Base-by-base conservation (phyloP, 1,284 basidiomycete genomes). In the Thelephora terrestris region DNA sequence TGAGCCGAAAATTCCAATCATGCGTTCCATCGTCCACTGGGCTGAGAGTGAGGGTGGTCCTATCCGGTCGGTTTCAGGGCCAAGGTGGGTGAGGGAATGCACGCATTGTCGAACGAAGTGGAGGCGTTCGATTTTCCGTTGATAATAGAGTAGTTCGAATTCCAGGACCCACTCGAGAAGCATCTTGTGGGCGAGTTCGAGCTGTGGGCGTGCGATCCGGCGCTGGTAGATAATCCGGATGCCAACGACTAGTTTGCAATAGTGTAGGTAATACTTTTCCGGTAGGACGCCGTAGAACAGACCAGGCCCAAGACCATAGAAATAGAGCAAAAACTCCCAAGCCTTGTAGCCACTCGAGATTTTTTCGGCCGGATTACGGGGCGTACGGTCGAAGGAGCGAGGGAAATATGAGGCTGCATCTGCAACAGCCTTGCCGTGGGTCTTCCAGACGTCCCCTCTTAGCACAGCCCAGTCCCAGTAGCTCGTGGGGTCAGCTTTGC, bases 381-480 rank as follows among this genome's bases (percentile, higher is more conserved):
- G 63, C 2, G 61, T 57, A 4, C 55, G 55, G 23, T 60, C 61
- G 49, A 61, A 63, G 0, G 57, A 62, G 0, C 57, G 56, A 7
- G 63, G 63, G 2, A 64, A 53, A 43, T 57, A 59, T 1, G 23
- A 49, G 0, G 47, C 47, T 2, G 51, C 44, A 24, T 9, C 44
- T 1, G 50, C 60, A 27, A 64, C 57, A 2, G 29, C 36, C 12
- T 38, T 9, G 2, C 61, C 70, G 54, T 73, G 70, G 4, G 23
- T 36, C n/a, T 54, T 57, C 71, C 71, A 72, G 0, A 47, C 37
- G 0, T 61, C 52, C 5, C 58, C 61, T 0, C 18, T 49, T 0
- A 73, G 52, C 5, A 61, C 53, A 0, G 53, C 62, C 66, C 66
- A 74, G 10, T 56, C 51, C 71, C 70, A 73, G 10, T 39, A 47